Conservation (phyloP, 108 stramenopile species). For the Parietichytrium sp. region DNA sequence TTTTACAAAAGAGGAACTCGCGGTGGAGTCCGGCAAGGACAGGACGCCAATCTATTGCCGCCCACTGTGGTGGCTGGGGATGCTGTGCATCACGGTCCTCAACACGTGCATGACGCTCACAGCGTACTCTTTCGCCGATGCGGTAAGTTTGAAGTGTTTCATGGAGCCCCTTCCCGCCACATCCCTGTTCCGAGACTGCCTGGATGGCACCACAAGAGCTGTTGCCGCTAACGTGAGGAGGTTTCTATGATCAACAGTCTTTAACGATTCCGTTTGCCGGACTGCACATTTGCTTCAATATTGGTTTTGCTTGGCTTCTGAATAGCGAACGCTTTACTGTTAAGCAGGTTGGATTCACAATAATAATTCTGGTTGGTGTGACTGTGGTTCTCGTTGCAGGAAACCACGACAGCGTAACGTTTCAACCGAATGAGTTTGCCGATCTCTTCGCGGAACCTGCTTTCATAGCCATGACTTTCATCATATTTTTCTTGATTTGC, state of each 20-base stretch:
- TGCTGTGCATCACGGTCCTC: neutral
- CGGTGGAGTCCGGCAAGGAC: neutral
- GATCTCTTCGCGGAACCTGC: neutral
- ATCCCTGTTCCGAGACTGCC: no score
- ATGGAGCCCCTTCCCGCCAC: no score
- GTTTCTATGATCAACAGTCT: conserved; percentile 10
- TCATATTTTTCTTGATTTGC: neutral
- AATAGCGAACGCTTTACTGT: neutral
- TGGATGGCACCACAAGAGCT: no score
- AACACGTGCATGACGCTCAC: neutral
- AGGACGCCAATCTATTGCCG: neutral
- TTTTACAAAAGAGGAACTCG: neutral
- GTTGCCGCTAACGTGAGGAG: no score
- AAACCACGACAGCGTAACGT: conserved; percentile 28
- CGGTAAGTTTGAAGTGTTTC: neutral
- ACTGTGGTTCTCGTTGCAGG: conserved; percentile 9
- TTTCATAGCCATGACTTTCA: neutral
- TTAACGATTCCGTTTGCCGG: conserved; percentile 33
- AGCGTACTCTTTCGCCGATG: conserved; percentile 21
- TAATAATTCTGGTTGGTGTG: conserved; percentile 33
- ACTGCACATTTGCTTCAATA: conserved; percentile 30
- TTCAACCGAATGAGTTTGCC: neutral
- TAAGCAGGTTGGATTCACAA: neutral
- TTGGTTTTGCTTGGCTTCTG: neutral
- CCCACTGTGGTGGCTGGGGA: conserved; percentile 26